A percentile compares a stretch with the other conserved stretches of the same genome.
Evolutionary conservation across 306 rosid genomes (phyloP).

Genomic region (Bauhinia variegata): DNA sequence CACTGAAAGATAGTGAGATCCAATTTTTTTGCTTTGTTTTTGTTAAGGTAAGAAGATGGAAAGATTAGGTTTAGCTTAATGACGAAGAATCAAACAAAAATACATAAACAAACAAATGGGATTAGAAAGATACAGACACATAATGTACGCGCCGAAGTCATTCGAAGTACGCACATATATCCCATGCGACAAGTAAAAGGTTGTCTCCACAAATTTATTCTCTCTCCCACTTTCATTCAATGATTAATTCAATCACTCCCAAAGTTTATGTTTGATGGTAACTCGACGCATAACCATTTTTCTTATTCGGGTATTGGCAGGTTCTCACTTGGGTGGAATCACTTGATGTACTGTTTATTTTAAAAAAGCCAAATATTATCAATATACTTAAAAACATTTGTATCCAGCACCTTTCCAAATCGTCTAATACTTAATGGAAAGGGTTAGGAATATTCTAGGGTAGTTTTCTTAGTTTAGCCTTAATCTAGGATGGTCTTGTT

Average conservation of each 20-base stretch:
- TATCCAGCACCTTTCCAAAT: neutral
- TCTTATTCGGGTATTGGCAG: neutral
- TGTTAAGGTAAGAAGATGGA: constrained; percentile 31
- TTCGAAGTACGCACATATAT: constrained; percentile 48
- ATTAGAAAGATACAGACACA: constrained; percentile 36
- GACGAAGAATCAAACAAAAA: constrained; percentile 78
- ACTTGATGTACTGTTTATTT: too few species aligned
- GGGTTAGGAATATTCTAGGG: constrained; percentile 44
- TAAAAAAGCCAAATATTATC: too few species aligned
- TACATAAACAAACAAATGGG: constrained; percentile 36
- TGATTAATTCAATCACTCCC: constrained; percentile 17
- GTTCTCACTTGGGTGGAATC: constrained; percentile 2
- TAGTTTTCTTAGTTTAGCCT: constrained; percentile 57
- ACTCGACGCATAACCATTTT: neutral
- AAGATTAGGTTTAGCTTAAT: constrained; percentile 76
- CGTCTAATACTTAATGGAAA: constrained; percentile 14
- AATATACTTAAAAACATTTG: neutral
- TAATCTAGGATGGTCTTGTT: constrained; percentile 30
- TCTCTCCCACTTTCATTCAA: too few species aligned
- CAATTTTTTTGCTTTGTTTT: constrained; percentile 16
- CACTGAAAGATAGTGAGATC: constrained; percentile 25
- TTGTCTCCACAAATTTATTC: neutral
- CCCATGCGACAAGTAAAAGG: constrained; percentile 30
- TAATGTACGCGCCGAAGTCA: constrained; percentile 35
- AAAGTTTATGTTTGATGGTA: neutral